These are phyloP conservation scores for Schizopora paradoxa DNA, from an alignment of 1,284 basidiomycete genomes.

Conservation along the genomic window DNA sequence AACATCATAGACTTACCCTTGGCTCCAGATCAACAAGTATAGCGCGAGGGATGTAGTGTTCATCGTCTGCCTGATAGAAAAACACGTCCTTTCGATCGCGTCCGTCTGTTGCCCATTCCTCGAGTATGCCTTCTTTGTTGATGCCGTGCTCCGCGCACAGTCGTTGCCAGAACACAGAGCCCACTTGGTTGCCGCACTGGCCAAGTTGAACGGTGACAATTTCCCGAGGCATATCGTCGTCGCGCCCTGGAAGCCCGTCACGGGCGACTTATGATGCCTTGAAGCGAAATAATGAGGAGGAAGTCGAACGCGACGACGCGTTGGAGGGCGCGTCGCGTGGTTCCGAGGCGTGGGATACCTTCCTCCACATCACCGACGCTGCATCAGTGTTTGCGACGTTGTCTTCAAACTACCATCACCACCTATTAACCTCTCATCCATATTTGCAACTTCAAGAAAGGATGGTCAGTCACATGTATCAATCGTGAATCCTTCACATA, in stretches of 20 bases:
- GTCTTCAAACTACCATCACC: no score
- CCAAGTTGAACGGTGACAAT: constrained; percentile 87
- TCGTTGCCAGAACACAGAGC: constrained; percentile 91
- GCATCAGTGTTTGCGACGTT: no score
- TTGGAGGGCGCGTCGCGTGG: no score
- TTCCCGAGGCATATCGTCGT: constrained; percentile 68
- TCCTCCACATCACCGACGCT: no score
- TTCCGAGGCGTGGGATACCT: no score
- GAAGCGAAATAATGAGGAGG: not conserved
- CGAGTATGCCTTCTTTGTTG: constrained; percentile 86
- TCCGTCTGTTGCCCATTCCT: constrained; percentile 92
- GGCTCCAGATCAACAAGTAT: constrained; percentile 98
- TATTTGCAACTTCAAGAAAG: no score
- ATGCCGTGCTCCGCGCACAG: constrained; percentile 96
- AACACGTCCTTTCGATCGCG: constrained; percentile 98
- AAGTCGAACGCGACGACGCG: not conserved
- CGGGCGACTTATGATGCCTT: no score
- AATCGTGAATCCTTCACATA: no score
- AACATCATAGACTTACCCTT: constrained; percentile 51
- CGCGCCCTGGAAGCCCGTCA: constrained; percentile 1
- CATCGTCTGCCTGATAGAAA: constrained; percentile 99
- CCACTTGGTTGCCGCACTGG: constrained; percentile 96
- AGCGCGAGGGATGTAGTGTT: constrained; percentile 97
- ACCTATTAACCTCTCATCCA: no score
- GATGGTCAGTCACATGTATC: no score